phyloP scores from a whole-genome alignment of 2,329 filamentous ascomycete genomes.

The Plectosphaerella cucumerina region DNA sequence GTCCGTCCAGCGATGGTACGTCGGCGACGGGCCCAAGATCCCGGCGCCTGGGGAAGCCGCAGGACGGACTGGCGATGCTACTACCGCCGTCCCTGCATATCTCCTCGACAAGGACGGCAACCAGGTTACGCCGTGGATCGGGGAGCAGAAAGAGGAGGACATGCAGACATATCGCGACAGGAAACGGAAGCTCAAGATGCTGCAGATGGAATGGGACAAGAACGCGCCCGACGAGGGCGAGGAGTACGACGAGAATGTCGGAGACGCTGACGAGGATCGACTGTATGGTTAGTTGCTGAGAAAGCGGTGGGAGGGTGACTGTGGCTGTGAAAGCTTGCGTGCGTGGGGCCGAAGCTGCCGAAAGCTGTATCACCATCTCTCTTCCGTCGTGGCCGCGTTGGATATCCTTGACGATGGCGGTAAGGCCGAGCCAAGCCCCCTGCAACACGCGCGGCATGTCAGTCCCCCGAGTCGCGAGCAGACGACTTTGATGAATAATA shows the following conservation, averaged over 20 bases:
- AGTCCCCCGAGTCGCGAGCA: too few species aligned
- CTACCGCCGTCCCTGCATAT: conserved; percentile 37
- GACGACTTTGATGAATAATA: too few species aligned
- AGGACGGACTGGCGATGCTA: conserved; percentile 11
- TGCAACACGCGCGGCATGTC: too few species aligned
- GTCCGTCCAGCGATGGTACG: conserved; percentile 49
- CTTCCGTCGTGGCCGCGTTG: too few species aligned
- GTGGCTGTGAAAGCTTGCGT: too few species aligned
- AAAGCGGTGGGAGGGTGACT: not conserved
- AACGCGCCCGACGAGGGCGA: conserved; percentile 40
- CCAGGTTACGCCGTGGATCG: conserved; percentile 56
- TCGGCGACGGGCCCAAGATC: conserved; percentile 50
- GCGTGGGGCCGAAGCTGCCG: too few species aligned
- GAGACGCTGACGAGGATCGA: conserved; percentile 1
- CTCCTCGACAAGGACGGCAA: conserved; percentile 47
- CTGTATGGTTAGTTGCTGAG: not conserved
- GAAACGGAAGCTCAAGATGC: conserved; percentile 35
- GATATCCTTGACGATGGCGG: too few species aligned
- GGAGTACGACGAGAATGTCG: conserved; percentile 20
- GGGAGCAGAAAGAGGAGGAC: conserved; percentile 47
- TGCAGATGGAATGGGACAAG: conserved; percentile 38
- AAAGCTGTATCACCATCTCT: too few species aligned
- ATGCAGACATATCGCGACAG: conserved; percentile 39
- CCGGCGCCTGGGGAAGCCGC: conserved; percentile 2
- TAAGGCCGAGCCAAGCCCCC: too few species aligned